phyloP scores from a whole-genome alignment of 306 rosid genomes.

The Pterocarpus macrocarpus region DNA sequence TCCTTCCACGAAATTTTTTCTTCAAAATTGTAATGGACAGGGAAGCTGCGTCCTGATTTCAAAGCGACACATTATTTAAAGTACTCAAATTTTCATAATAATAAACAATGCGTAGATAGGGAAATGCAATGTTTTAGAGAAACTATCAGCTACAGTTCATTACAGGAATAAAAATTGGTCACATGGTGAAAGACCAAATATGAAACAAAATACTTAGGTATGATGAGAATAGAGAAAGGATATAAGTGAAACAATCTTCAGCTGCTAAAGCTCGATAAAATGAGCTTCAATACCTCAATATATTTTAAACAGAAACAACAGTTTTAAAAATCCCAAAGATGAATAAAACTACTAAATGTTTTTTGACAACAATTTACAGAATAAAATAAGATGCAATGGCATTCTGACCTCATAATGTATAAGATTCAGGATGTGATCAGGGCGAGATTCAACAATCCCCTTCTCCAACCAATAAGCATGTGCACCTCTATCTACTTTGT shows the following conservation, averaged over 20 bases:
- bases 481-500: conserved; percentile 90
- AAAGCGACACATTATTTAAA: conserved; percentile 3
- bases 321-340: background rate
- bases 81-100: conserved; percentile 24
- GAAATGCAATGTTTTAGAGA: conserved; percentile 7
- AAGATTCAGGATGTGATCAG: conserved; percentile 91
- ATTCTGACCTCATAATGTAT: conserved; percentile 92
- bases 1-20: conserved; percentile 66
- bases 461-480: conserved; percentile 86
- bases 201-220: background rate
- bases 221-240: conserved; percentile 21
- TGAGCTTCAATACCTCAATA: background rate
- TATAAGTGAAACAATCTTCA: background rate
- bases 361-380: background rate
- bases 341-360: conserved; percentile 18
- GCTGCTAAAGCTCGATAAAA: conserved; percentile 19
- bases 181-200: conserved; percentile 11
- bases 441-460: conserved; percentile 78
- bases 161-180: background rate
- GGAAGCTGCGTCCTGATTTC: conserved; percentile 90
- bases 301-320: background rate
- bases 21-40: conserved; percentile 80
- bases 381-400: conserved; percentile 31
- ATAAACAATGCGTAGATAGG: background rate
- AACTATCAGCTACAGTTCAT: background rate